Evolutionary conservation across 2,329 filamentous ascomycete genomes (phyloP).

Genomic region (Truncatella angustata): DNA sequence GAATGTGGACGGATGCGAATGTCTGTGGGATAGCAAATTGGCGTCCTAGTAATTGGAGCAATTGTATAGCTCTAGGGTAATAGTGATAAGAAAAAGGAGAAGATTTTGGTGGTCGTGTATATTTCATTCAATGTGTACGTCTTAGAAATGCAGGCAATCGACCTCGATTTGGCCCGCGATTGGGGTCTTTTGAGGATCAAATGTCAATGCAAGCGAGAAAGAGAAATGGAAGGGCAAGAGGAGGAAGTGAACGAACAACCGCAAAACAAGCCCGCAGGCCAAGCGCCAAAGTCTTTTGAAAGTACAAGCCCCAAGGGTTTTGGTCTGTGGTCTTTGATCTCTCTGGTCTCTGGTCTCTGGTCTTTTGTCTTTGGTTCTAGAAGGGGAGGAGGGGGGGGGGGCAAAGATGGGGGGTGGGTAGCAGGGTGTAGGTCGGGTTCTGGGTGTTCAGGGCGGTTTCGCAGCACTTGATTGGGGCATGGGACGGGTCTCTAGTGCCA

Average conservation of each 20-base stretch:
- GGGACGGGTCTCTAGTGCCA: constrained; percentile 4
- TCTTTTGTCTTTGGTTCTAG: too few species aligned
- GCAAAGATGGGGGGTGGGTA: too few species aligned
- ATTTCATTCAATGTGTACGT: too few species aligned
- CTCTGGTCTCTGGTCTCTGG: too few species aligned
- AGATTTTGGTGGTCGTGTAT: too few species aligned
- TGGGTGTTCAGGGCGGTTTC: neutral
- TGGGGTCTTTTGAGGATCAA: neutral
- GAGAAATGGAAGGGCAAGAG: neutral
- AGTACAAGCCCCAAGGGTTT: too few species aligned
- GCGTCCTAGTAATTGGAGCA: too few species aligned
- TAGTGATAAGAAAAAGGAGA: neutral
- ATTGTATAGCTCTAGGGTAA: too few species aligned
- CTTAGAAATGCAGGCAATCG: neutral
- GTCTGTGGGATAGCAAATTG: neutral
- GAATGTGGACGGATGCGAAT: constrained; percentile 2
- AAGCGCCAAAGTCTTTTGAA: too few species aligned
- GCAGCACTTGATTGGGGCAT: constrained; percentile 2
- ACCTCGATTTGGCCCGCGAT: neutral
- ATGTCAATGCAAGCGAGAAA: neutral
- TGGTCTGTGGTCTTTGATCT: too few species aligned
- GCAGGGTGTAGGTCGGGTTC: too few species aligned
- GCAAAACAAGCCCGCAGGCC: too few species aligned
- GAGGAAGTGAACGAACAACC: neutral
- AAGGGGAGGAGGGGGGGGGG: neutral